Base-by-base conservation (phyloP, 352 stramenopile species). In the Globisporangium recalcitrans region DNA sequence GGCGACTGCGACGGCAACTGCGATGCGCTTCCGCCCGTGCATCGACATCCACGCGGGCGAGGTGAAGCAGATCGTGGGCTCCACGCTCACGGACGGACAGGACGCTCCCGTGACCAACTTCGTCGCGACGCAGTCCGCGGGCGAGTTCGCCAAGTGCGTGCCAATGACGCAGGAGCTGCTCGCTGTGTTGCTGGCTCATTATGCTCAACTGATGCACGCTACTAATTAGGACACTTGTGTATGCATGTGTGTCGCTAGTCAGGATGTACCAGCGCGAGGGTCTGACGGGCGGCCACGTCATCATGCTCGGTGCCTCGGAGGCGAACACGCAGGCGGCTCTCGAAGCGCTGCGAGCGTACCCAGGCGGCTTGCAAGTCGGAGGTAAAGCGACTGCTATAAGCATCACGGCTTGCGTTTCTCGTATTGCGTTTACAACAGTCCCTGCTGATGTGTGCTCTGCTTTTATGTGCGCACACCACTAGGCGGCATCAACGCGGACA, bases 11-110 rank as follows among this genome's bases (percentile, higher is more conserved):
- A 44, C 32, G 42, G 36, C 11, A 16, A 16, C 61, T n/a, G 22
- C 36, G 21, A 98, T 98, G 90, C 93, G 96, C 70, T 99, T 99
- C 76, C 88, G 96, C 47, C 97, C 97, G 40, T 99, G 97, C 71
- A 99, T 99, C 68, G 97, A 99, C 77, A 90, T 99, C 60, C 97
- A 99, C 77, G 81, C 87, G 34, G 97, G 97, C 36, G 74, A 97
- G 69, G 97, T 99, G 42, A 99, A 99, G 83, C 97, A 99, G 78
- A 99, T 99, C 71, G 96, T 99, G 48, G 97, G 97, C 21, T 98
- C 91, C 14, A 99, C 96, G 36, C 82, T 99, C 47, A 92, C 71
- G n/a, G 93, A 98, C 68, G 78, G 75, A n/a, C 75, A 84, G 46
- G 71, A 71, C 14, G 71, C 64, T 19, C 85, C 87, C 0, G 73